Base-by-base conservation (phyloP, 1,284 basidiomycete species). In the Marasmius tenuissimus region DNA sequence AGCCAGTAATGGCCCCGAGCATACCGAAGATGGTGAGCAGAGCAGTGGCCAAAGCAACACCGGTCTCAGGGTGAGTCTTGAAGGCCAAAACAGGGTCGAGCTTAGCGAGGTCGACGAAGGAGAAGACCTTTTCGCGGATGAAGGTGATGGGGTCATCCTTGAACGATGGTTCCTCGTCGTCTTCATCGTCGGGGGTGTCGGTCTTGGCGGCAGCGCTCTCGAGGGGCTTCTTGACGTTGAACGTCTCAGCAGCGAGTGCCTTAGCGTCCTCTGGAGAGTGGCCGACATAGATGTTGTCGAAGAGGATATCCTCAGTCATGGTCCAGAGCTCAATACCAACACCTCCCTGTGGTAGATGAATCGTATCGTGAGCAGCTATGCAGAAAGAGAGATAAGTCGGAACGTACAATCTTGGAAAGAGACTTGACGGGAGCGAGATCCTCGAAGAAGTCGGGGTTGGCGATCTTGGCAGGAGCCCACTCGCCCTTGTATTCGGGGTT, bases 311-410 rank as follows among this genome's bases (percentile, higher is more conserved):
- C 78, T 97, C 95, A 54, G 94, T 96, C 96, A 98, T 98, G 61
- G 95, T 96, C 96, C 96, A 98, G 71, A 98, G 87, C 78, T 98
- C 96, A 65, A 98, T 96, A 74, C 96, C 96, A 67, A 98, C 85
- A 79, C 95, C 96, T 67, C 92, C 93, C 86, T 91, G 63, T 16
- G 11, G 37, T 50, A 57, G 20, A 35, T 8, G 33, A 38, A 8
- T 42, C 27, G 49, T 18, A 16, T 22, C 20, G 5, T 35, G 27
- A 18, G 51, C 20, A 57, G 53, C 14, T 16, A 10, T n/a, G 22
- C n/a, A 33, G 6, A 42, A 38, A 4, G 53, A 12, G 11, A 18
- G 4, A 3, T 18, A 2, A 16, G 42, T 57, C 3, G 22, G 4
- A 27, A 78, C 88, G 65, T 65, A 91, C 90, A 72, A 96, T 94